Conservation (phyloP, 768 basidiomycete genomes). For the Panus rudis region DNA sequence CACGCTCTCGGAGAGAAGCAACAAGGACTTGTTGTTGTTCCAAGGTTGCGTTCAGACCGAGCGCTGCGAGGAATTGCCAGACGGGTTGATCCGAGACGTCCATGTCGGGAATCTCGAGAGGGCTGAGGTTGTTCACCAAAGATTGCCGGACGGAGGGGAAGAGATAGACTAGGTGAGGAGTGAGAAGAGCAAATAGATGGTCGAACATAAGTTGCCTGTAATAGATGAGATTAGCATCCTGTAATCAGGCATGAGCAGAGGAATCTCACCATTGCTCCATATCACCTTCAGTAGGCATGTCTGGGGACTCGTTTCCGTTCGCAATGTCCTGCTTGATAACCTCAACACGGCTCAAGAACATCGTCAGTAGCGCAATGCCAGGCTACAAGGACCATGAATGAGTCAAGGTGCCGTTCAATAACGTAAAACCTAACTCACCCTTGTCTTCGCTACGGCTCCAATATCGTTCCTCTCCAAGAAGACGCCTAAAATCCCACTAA, state of each 20-base stretch:
- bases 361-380: conserved; percentile 83
- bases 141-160: conserved; percentile 86
- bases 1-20: conserved; percentile 81
- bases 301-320: conserved; percentile 34
- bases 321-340: conserved; percentile 68
- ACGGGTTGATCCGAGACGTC: conserved; percentile 82
- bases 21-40: conserved; percentile 91
- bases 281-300: conserved; percentile 64
- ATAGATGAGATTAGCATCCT: background rate
- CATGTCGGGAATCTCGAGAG: conserved; percentile 33
- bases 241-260: conserved; percentile 7
- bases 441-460: conserved; percentile 65
- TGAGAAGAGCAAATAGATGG: conserved; percentile 74
- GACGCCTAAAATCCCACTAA: conserved; percentile 81
- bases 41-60: conserved; percentile 76
- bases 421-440: conserved; percentile 41
- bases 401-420: background rate
- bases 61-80: conserved; percentile 90
- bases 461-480: conserved; percentile 76
- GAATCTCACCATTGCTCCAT: conserved; percentile 62
- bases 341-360: conserved; percentile 90
- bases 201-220: conserved; percentile 83
- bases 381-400: conserved; percentile 45
- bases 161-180: conserved; percentile 67
- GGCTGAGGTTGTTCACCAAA: conserved; percentile 31